phyloP scores from a whole-genome alignment of 495 filamentous ascomycete species.

The Aspergillus saccharolyticus region DNA sequence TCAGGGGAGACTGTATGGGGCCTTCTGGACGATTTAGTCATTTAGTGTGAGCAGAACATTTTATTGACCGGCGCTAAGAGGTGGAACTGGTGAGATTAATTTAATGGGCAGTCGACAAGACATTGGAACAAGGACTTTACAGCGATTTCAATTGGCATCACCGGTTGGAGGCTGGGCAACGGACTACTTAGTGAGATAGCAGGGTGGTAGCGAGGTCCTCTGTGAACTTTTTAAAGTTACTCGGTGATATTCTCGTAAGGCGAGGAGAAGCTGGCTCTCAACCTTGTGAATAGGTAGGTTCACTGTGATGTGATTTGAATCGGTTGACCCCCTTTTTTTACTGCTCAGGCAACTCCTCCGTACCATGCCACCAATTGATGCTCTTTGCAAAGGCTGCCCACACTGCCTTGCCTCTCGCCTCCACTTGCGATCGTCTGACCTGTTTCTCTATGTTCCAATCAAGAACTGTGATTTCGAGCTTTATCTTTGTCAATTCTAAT shows the following conservation, averaged over 20 bases:
- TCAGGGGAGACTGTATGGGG: conserved; percentile 1
- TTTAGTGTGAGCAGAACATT: conserved; percentile 1
- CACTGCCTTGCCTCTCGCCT: background rate
- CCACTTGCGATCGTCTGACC: too few species aligned
- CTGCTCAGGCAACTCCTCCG: background rate
- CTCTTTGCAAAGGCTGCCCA: background rate
- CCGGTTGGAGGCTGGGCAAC: background rate
- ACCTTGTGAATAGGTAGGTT: background rate
- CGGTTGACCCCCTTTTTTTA: background rate
- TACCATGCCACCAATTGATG: background rate
- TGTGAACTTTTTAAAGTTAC: background rate
- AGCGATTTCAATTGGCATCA: background rate
- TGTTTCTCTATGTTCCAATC: too few species aligned
- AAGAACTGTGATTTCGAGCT: background rate
- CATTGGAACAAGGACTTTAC: background rate
- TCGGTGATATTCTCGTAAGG: background rate
- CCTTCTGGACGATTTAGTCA: background rate
- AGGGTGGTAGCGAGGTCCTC: background rate
- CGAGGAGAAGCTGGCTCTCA: background rate
- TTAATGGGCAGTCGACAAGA: conserved; percentile 2
- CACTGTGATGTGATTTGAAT: background rate
- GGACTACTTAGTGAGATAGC: background rate
- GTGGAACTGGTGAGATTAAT: conserved; percentile 15
- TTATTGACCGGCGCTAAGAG: conserved; percentile 13
- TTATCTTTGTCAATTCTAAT: background rate